phyloP scores from a whole-genome alignment of 345 rosid species.

The Ceriops decandra region DNA sequence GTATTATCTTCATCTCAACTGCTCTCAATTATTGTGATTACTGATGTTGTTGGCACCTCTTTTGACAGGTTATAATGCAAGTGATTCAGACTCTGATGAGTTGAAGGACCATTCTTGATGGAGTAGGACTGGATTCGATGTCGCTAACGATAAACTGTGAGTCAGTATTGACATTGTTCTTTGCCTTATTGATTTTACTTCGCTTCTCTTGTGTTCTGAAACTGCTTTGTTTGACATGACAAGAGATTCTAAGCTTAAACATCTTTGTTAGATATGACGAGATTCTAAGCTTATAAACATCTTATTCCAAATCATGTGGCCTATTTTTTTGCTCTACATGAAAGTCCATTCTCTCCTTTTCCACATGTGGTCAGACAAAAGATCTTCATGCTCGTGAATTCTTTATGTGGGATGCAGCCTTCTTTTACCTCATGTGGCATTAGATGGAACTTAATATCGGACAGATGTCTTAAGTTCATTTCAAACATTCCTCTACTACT shows the following conservation, averaged over 20 bases:
- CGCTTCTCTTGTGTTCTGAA: neutral
- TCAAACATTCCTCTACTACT: too few relatives aligned
- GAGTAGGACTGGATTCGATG: slow-evolving; percentile 2
- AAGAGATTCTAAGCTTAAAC: neutral
- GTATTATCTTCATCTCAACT: neutral
- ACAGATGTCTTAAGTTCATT: too few relatives aligned
- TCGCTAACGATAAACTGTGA: slow-evolving; percentile 27
- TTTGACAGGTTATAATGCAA: slow-evolving; percentile 77
- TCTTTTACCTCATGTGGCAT: too few relatives aligned
- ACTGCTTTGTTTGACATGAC: neutral
- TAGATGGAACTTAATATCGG: too few relatives aligned
- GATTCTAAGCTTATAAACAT: neutral
- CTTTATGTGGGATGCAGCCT: too few relatives aligned
- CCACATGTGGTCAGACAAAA: too few relatives aligned
- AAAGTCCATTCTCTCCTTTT: too few relatives aligned
- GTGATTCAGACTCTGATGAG: slow-evolving; percentile 91
- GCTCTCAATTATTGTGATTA: neutral
- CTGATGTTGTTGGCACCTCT: slow-evolving; percentile 2
- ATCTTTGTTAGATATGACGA: neutral
- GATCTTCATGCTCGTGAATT: too few relatives aligned
- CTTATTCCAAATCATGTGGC: too few relatives aligned
- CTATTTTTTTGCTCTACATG: too few relatives aligned
- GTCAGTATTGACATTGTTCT: slow-evolving; percentile 12
- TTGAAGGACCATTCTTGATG: slow-evolving; percentile 42
- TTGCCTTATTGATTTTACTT: neutral